Evolutionary conservation across 257 asterid species (phyloP).

Genomic region (Solanum corneliomulleri): DNA sequence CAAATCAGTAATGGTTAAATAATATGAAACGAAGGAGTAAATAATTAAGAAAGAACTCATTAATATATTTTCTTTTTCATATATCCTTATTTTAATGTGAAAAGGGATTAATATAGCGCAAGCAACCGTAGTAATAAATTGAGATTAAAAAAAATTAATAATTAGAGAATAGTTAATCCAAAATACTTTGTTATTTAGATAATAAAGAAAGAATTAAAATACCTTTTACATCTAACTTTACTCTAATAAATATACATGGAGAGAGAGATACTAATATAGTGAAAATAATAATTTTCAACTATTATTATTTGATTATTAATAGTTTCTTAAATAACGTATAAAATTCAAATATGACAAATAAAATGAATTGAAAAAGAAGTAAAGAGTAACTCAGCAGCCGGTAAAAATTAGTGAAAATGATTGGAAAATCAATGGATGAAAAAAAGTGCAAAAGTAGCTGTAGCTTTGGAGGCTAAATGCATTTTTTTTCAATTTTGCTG

Average conservation of each 20-base stretch:
- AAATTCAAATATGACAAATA: background rate
- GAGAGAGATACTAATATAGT: background rate
- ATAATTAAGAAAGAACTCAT: too few species aligned
- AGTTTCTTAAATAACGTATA: too few species aligned
- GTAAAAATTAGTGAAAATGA: background rate
- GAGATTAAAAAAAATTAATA: background rate
- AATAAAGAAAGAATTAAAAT: background rate
- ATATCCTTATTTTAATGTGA: background rate
- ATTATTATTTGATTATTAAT: too few species aligned
- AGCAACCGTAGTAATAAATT: background rate
- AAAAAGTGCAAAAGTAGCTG: background rate
- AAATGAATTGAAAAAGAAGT: background rate
- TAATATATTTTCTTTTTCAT: too few species aligned
- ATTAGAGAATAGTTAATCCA: background rate
- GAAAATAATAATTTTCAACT: too few species aligned
- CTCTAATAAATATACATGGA: background rate
- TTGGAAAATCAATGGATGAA: background rate
- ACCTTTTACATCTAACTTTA: background rate
- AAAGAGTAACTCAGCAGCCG: background rate
- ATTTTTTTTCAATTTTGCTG: background rate
- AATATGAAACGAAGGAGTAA: background rate
- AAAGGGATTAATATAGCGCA: background rate
- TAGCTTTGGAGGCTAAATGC: background rate
- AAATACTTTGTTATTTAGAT: background rate
- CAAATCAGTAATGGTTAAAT: too few species aligned